Base-by-base conservation (phyloP, 345 rosid species). In the Durio zibethinus region DNA sequence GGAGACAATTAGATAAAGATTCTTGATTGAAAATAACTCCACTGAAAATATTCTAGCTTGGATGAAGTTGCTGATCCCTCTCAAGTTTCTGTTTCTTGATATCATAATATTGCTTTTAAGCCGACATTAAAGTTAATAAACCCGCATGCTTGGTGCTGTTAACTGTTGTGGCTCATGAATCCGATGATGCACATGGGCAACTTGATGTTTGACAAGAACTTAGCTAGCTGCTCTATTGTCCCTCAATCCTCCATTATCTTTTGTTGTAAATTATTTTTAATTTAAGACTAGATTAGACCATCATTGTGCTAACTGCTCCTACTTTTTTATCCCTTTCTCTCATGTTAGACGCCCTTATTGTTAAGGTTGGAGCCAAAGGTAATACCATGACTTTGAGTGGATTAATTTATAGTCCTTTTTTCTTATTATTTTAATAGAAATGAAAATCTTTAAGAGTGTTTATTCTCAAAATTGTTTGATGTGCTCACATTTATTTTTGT, bases 81-180 rank as follows among this genome's bases (percentile, higher is more conserved):
- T 23, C 40, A 16, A 67, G 31, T 21, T 48, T 73, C 73, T 35
- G 74, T 63, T 61, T 20, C 70, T 42, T 18, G 67, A 25, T 53
- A 27, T 45, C 29, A 48, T 65, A 45, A 16, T 57, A 63, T 50
- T 71, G 25, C 53, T 66, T 80, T 77, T 59, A 14, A 21, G 60
- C 84, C 80, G 82, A 73, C 85, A 59, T 48, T 76, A 82, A 76
- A 83, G 78, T 42, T 60, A 69, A 50, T 18, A 52, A 70, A 25
- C 74, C 87, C 85, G 80, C 87, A 78, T 77, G 82, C 71, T 42
- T 59, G 80, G 69, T 73, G 81, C 73, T 53, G 72, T 27, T 65
- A 35, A 83, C 62, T 72, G 82, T 75, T 64, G 76, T 35, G 40
- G 74, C 33, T 25, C 21, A 40, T 54, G 79, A 77, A 40, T 82